Conservation (phyloP, 2,329 filamentous ascomycete genomes). For the Talaromyces sp. region DNA sequence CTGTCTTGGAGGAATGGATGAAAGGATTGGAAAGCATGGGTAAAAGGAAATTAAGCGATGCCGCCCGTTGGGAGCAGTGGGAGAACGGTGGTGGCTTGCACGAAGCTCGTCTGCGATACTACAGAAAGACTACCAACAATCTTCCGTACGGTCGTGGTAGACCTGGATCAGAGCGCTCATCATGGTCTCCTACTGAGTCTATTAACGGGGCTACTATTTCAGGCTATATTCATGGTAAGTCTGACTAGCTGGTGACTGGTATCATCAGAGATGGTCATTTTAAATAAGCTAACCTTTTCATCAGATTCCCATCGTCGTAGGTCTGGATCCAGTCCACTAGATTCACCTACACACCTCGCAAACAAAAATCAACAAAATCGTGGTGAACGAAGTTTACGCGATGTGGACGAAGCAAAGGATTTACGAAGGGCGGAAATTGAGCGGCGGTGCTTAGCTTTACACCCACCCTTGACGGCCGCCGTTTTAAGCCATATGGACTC, state of each 20-base stretch:
- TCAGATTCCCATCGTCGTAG: background rate
- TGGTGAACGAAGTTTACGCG: slow-evolving; percentile 57
- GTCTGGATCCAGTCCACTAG: background rate
- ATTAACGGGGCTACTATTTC: background rate
- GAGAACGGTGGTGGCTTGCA: slow-evolving; percentile 47
- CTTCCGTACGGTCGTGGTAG: background rate
- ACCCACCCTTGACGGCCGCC: slow-evolving; percentile 63
- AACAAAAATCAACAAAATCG: slow-evolving; percentile 22
- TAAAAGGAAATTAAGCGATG: slow-evolving; percentile 59
- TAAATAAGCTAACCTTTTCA: background rate
- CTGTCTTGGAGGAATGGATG: slow-evolving; percentile 72
- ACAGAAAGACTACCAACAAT: background rate
- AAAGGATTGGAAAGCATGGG: slow-evolving; percentile 69
- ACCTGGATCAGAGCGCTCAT: background rate
- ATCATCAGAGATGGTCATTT: background rate
- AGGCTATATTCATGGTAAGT: slow-evolving; percentile 10
- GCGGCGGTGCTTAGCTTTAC: slow-evolving; percentile 62
- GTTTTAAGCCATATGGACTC: slow-evolving; percentile 69
- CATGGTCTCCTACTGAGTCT: background rate
- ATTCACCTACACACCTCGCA: background rate
- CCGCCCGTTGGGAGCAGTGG: slow-evolving; percentile 74
- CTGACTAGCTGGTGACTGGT: background rate
- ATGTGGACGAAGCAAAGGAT: slow-evolving; percentile 64
- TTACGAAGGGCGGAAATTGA: slow-evolving; percentile 69
- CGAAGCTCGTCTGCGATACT: slow-evolving; percentile 7